A percentile compares a stretch with the other conserved stretches of the same genome.
phyloP scores from a whole-genome alignment of 202 grass and related monocot genomes.

The Setaria italica region DNA sequence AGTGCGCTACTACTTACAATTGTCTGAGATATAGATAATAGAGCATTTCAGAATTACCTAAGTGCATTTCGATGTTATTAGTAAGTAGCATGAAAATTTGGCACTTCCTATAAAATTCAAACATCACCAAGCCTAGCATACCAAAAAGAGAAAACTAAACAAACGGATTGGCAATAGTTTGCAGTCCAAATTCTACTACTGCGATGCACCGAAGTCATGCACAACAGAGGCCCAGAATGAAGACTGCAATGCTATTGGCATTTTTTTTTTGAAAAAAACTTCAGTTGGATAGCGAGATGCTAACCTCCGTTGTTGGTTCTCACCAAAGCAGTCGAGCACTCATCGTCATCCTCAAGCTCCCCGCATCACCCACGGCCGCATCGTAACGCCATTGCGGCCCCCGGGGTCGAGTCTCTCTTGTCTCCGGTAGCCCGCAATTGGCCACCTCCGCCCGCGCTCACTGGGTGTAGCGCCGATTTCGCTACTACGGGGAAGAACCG shows the following conservation, averaged over 20 bases:
- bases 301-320: not conserved
- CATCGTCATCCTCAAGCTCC: not conserved
- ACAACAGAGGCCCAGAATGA: not conserved
- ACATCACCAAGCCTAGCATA: not conserved
- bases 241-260: not conserved
- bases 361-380: not conserved
- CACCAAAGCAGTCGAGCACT: not conserved
- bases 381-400: not conserved
- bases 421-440: not conserved
- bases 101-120: not conserved
- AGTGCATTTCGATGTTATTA: not conserved
- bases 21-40: not conserved
- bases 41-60: not conserved
- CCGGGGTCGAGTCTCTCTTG: not conserved
- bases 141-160: not conserved
- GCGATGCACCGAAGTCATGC: not conserved
- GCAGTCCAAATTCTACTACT: not conserved
- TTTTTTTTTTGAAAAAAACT: not conserved
- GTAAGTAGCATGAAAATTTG: not conserved
- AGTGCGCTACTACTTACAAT: not conserved
- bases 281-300: not conserved
- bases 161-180: not conserved
- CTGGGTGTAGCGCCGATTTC: not conserved
- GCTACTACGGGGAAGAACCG: not conserved
- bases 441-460: not conserved